These are phyloP conservation scores for Debaryomycetaceae sp. DNA, from an alignment of 1,139 yeast species.

Conservation along the genomic window DNA sequence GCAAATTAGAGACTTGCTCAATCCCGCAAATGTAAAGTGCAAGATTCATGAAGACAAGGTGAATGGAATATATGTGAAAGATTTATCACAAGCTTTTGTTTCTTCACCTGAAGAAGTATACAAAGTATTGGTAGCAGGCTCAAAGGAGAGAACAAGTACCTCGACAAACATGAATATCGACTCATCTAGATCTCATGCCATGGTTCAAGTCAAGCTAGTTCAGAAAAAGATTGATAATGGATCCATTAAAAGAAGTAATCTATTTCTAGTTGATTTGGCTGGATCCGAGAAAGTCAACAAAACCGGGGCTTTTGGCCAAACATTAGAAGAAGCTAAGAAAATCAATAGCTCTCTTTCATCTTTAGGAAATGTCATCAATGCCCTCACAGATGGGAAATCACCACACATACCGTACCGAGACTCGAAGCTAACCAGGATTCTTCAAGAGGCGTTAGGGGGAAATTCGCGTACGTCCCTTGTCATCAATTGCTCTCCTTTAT, in stretches of 20 bases:
- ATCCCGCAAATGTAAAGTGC: slow-evolving; percentile 25
- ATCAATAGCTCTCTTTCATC: slow-evolving; percentile 77
- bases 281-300: slow-evolving; percentile 87
- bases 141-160: slow-evolving; percentile 52
- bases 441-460: slow-evolving; percentile 86
- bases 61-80: slow-evolving; percentile 69
- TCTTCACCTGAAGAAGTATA: slow-evolving; percentile 58
- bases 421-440: slow-evolving; percentile 75
- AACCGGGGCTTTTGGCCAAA: slow-evolving; percentile 74
- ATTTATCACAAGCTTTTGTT: slow-evolving; percentile 61
- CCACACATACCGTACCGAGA: slow-evolving; percentile 78
- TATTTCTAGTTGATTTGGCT: slow-evolving; percentile 82
- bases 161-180: slow-evolving; percentile 73
- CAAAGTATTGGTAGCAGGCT: slow-evolving; percentile 54
- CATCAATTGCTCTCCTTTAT: slow-evolving; percentile 73
- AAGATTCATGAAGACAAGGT: slow-evolving; percentile 65
- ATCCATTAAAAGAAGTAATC: slow-evolving; percentile 58
- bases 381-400: slow-evolving; percentile 67
- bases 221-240: slow-evolving; percentile 60
- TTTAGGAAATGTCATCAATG: slow-evolving; percentile 77
- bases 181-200: slow-evolving; percentile 81
- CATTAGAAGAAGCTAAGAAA: slow-evolving; percentile 80
- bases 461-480: slow-evolving; percentile 79
- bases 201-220: slow-evolving; percentile 62
- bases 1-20: slow-evolving; percentile 59